Conservation (phyloP, 2,329 filamentous ascomycete species). For the Colletotrichum gigasporum region DNA sequence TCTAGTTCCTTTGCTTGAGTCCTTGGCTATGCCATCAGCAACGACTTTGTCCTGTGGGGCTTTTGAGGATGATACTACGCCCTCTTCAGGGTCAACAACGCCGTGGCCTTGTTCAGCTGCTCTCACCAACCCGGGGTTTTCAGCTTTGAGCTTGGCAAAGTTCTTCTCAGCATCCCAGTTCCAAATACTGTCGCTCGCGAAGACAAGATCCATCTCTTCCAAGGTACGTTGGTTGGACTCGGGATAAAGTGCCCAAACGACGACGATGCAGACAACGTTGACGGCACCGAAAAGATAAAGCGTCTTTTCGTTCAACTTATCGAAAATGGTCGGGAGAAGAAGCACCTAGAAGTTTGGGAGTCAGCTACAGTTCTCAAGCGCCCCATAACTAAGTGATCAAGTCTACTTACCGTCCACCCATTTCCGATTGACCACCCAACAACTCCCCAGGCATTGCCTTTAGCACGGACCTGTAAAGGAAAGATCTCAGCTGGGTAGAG, state of each 20-base stretch:
- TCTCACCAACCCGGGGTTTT: conserved; percentile 54
- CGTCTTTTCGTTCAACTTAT: conserved; percentile 73
- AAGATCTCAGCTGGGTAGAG: conserved; percentile 80
- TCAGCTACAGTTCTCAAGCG: conserved; percentile 35
- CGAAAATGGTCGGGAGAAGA: conserved; percentile 69
- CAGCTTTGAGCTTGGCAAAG: conserved; percentile 69
- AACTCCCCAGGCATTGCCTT: conserved; percentile 80
- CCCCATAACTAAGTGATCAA: no score
- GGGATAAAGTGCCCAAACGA: conserved; percentile 79
- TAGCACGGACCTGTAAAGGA: conserved; percentile 74
- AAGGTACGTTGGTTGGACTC: conserved; percentile 79
- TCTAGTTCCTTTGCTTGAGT: no score
- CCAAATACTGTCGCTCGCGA: conserved; percentile 73
- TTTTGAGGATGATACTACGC: conserved; percentile 9
- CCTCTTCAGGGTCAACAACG: conserved; percentile 35
- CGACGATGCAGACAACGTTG: conserved; percentile 72
- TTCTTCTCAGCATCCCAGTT: conserved; percentile 76
- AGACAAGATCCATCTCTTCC: conserved; percentile 80
- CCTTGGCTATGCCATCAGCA: no score
- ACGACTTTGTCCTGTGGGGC: no score
- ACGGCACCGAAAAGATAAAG: conserved; percentile 77
- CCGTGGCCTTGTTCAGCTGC: conserved; percentile 15
- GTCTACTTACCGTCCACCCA: conserved; percentile 58
- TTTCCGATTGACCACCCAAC: conserved; percentile 82
- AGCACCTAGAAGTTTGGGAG: conserved; percentile 42